phyloP scores from a whole-genome alignment of 257 asterid species.

The Phtheirospermum japonicum region DNA sequence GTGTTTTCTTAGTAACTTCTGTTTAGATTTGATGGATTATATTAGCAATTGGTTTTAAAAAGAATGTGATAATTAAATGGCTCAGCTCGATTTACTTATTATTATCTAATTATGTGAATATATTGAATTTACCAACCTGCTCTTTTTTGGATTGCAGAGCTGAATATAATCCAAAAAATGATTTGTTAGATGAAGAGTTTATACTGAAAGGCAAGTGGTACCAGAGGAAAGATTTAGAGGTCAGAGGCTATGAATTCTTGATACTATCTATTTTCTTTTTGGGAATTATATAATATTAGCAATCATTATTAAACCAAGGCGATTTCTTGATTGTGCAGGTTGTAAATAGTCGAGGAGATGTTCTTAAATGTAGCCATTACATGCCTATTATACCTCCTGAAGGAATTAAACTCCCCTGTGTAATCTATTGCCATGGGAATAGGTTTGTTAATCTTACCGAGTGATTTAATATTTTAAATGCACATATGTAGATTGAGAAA shows the following conservation, averaged over 20 bases:
- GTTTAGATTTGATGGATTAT: constrained; percentile 1
- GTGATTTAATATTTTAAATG: not conserved
- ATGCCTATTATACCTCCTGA: constrained; percentile 63
- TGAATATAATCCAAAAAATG: constrained; percentile 76
- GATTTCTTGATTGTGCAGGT: constrained; percentile 45
- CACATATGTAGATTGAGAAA: too few species aligned
- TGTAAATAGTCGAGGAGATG: constrained; percentile 60
- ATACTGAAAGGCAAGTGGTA: constrained; percentile 74
- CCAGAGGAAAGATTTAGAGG: constrained; percentile 84
- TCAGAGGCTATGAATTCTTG: constrained; percentile 18
- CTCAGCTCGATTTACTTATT: not conserved
- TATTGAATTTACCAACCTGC: constrained; percentile 17
- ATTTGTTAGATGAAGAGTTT: constrained; percentile 74
- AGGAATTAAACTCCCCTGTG: constrained; percentile 70
- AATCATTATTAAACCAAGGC: not conserved
- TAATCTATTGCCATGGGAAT: constrained; percentile 86
- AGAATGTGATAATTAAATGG: not conserved
- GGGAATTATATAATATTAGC: too few species aligned
- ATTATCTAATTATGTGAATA: constrained; percentile 21
- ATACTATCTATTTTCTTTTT: too few species aligned
- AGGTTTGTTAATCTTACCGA: constrained; percentile 44
- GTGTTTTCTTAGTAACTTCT: not conserved
- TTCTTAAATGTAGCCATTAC: constrained; percentile 84
- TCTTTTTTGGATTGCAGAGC: constrained; percentile 53
- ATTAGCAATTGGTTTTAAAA: not conserved